Evolutionary conservation across 2,329 filamentous ascomycete species (phyloP).

Genomic region (Pseudogymnoascus pannorum): DNA sequence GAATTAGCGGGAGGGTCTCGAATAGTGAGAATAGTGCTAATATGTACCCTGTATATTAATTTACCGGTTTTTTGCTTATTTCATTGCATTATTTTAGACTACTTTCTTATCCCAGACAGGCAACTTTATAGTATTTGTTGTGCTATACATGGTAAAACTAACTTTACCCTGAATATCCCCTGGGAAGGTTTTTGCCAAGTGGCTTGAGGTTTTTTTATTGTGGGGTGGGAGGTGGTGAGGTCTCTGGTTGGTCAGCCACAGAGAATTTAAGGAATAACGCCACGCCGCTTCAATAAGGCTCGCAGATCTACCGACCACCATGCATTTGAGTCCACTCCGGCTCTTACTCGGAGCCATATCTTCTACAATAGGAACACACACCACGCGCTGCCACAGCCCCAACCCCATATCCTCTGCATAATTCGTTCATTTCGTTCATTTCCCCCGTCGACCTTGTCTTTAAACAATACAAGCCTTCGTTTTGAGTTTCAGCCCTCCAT

Average conservation of each 20-base stretch:
- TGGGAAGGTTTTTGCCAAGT: not conserved
- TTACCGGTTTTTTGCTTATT: not conserved
- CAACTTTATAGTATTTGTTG: too few relatives aligned
- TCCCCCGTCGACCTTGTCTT: not conserved
- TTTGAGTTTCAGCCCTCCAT: not conserved
- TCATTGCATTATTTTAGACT: not conserved
- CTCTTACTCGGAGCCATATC: not conserved
- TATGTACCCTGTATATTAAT: not conserved
- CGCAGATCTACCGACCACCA: not conserved
- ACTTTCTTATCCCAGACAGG: not conserved
- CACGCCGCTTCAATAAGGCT: not conserved
- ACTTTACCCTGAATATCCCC: not conserved
- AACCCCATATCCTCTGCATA: not conserved
- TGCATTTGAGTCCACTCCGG: not conserved
- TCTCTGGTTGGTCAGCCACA: not conserved
- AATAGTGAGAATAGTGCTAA: not conserved
- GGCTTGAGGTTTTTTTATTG: not conserved
- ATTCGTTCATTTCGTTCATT: not conserved
- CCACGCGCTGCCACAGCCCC: not conserved
- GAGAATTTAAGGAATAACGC: constrained; percentile 7
- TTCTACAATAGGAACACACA: not conserved
- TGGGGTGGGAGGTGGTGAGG: not conserved
- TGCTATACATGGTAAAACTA: not conserved
- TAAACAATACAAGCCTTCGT: not conserved
- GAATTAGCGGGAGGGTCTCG: not conserved